Evolutionary conservation across 202 grass and related monocot species (phyloP).

Genomic region (Brachypodium distachyon): DNA sequence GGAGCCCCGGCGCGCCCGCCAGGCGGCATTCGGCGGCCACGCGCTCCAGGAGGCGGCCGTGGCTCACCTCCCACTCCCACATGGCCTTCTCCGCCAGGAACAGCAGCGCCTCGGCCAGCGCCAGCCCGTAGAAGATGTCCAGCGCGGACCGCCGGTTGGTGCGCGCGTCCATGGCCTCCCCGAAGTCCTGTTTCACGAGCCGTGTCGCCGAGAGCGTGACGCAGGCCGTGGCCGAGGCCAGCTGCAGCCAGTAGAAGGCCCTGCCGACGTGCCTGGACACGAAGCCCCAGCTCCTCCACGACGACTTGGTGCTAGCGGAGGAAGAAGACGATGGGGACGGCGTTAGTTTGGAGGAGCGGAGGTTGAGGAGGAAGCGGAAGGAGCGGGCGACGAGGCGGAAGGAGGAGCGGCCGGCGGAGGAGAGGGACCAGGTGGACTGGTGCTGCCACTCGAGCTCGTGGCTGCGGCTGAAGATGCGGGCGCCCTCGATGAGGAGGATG

Average conservation of each 20-base stretch:
- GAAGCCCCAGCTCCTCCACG: constrained; percentile 55
- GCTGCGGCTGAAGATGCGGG: constrained; percentile 83
- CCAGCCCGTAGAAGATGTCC: constrained; percentile 68
- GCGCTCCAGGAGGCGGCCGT: constrained; percentile 38
- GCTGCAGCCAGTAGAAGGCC: constrained; percentile 71
- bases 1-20: constrained; percentile 27
- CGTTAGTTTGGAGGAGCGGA: too few species aligned
- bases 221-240: constrained; percentile 54
- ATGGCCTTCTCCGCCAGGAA: constrained; percentile 68
- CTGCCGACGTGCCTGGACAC: constrained; percentile 48
- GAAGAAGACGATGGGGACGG: too few species aligned
- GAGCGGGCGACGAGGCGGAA: constrained; percentile 46
- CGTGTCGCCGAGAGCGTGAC: constrained; percentile 38
- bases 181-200: constrained; percentile 48
- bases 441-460: constrained; percentile 98
- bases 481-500: constrained; percentile 77
- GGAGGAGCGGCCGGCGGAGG: constrained; percentile 32
- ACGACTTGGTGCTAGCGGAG: too few species aligned
- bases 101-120: constrained; percentile 64
- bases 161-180: constrained; percentile 13
- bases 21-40: constrained; percentile 60
- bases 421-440: constrained; percentile 70
- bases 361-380: constrained; percentile 40
- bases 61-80: constrained; percentile 72
- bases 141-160: constrained; percentile 48